phyloP scores from a whole-genome alignment of 257 asterid genomes.

The Nicotiana sylvestris region DNA sequence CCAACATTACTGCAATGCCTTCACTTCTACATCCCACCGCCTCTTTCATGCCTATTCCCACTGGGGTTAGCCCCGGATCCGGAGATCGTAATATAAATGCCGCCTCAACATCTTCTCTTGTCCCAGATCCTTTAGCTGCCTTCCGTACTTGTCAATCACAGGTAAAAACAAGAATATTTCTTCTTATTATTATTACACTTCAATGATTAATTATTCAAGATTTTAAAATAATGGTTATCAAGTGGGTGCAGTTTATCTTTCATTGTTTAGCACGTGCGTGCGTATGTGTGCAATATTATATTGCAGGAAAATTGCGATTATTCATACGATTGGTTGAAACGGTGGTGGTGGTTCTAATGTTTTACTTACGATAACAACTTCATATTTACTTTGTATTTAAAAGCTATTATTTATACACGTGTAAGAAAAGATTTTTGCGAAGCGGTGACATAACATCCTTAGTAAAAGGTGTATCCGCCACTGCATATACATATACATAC shows the following conservation, averaged over 20 bases:
- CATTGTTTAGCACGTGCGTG: not conserved
- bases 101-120: constrained; percentile 18
- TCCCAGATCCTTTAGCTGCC: constrained; percentile 45
- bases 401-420: too few species aligned
- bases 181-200: not conserved
- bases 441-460: too few species aligned
- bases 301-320: too few species aligned
- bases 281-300: too few species aligned
- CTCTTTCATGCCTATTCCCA: constrained; percentile 29
- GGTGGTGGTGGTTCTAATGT: too few species aligned
- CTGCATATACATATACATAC: too few species aligned
- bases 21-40: constrained; percentile 16
- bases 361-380: too few species aligned
- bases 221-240: not conserved
- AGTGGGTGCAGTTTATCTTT: not conserved
- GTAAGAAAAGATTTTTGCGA: too few species aligned
- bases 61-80: constrained; percentile 58
- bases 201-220: not conserved
- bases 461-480: too few species aligned
- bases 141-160: constrained; percentile 53
- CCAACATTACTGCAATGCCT: constrained; percentile 29
- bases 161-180: constrained; percentile 22
- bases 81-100: constrained; percentile 23
- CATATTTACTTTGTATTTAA: too few species aligned
- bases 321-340: too few species aligned